These are phyloP conservation scores for Fusarium oligoseptatum DNA, from an alignment of 2,329 filamentous ascomycete genomes.

Conservation along the genomic window DNA sequence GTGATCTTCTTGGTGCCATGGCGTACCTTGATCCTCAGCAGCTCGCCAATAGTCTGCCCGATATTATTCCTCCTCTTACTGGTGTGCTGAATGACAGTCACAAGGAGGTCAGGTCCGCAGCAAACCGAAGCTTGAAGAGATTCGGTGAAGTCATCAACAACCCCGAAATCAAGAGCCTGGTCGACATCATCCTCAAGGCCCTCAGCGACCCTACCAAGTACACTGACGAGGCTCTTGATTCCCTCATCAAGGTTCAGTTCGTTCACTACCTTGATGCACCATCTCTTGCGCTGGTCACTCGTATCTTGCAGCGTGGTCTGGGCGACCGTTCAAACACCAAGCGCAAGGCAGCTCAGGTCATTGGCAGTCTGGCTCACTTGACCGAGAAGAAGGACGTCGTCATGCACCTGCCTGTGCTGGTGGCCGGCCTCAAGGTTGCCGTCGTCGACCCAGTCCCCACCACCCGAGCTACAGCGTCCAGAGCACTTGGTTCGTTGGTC, in stretches of 20 bases:
- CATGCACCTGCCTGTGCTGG: slow-evolving; percentile 89
- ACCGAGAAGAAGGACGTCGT: slow-evolving; percentile 96
- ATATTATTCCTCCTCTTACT: slow-evolving; percentile 96
- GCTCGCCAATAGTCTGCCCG: slow-evolving; percentile 89
- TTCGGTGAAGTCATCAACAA: slow-evolving; percentile 99
- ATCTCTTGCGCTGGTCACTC: slow-evolving; percentile 92
- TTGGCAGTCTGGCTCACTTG: slow-evolving; percentile 95
- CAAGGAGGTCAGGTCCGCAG: slow-evolving; percentile 92
- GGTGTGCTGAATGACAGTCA: slow-evolving; percentile 96
- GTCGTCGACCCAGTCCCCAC: slow-evolving; percentile 96
- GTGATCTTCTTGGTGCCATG: slow-evolving; percentile 97
- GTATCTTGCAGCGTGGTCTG: slow-evolving; percentile 93
- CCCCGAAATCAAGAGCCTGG: slow-evolving; percentile 93
- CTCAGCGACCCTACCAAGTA: slow-evolving; percentile 97
- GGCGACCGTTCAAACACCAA: slow-evolving; percentile 94
- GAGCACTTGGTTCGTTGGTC: slow-evolving; percentile 94
- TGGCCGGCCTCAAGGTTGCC: slow-evolving; percentile 88
- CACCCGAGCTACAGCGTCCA: slow-evolving; percentile 94
- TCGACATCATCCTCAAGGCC: slow-evolving; percentile 92
- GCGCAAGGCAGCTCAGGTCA: slow-evolving; percentile 95
- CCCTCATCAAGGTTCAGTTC: slow-evolving; percentile 97
- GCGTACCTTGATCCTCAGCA: slow-evolving; percentile 97
- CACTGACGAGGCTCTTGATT: slow-evolving; percentile 93
- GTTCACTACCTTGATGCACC: slow-evolving; percentile 98
- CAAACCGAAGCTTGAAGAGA: slow-evolving; percentile 95